Percentiles rank a stretch among this genome's conserved stretches.
phyloP scores from a whole-genome alignment of 2,329 filamentous ascomycete genomes.

The Aureobasidium zeae region DNA sequence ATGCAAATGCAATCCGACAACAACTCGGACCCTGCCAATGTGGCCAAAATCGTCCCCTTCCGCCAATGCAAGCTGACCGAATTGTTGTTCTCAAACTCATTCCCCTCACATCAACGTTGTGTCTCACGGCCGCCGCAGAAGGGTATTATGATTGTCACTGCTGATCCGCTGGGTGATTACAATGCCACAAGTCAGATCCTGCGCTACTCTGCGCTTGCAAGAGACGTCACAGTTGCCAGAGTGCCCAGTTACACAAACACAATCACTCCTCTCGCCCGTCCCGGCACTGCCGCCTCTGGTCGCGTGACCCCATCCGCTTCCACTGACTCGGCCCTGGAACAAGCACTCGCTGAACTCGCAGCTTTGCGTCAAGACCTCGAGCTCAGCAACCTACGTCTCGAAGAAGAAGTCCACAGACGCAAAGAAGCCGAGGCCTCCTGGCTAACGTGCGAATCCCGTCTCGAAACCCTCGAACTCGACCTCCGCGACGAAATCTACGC shows the following conservation, averaged over 20 bases:
- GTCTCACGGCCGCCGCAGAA: conserved; percentile 64
- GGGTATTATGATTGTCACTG: conserved; percentile 92
- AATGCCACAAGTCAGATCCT: conserved; percentile 96
- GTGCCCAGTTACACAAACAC: conserved; percentile 73
- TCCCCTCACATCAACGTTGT: conserved; percentile 33
- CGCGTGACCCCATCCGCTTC: conserved; percentile 40
- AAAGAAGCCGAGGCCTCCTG: conserved; percentile 65
- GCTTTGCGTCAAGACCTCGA: conserved; percentile 72
- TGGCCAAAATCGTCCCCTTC: conserved; percentile 63
- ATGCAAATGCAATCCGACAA: conserved; percentile 87
- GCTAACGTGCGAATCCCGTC: conserved; percentile 51
- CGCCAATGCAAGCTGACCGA: conserved; percentile 46
- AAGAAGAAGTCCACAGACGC: conserved; percentile 61
- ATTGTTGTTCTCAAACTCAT: conserved; percentile 44
- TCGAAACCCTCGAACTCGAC: conserved; percentile 71
- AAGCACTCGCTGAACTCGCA: conserved; percentile 70
- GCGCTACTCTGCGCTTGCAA: conserved; percentile 83
- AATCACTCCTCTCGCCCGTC: conserved; percentile 39
- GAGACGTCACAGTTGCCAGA: conserved; percentile 85
- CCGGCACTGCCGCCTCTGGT: conserved; percentile 24
- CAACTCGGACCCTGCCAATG: conserved; percentile 43
- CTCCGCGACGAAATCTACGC: conserved; percentile 80
- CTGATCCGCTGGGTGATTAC: conserved; percentile 85
- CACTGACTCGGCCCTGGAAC: conserved; percentile 58
- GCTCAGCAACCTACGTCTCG: conserved; percentile 58